These are phyloP conservation scores for Penicillium canescens DNA, from an alignment of 495 filamentous ascomycete species.

Conservation along the genomic window DNA sequence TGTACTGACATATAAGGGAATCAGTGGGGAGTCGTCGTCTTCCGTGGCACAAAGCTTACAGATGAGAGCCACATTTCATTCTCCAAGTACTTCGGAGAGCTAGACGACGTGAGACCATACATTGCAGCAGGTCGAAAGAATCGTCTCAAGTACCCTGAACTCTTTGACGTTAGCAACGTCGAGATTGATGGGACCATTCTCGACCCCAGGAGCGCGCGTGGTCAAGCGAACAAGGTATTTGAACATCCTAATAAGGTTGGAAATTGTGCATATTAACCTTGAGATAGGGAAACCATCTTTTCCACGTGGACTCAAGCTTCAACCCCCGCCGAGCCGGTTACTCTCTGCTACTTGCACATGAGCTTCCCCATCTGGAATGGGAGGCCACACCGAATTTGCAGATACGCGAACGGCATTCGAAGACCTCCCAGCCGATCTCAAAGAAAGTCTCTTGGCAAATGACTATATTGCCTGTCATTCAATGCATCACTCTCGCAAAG, in stretches of 20 bases:
- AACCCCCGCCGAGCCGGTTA: slow-evolving; percentile 58
- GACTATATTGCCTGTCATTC: slow-evolving; percentile 55
- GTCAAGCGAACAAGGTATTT: slow-evolving; percentile 31
- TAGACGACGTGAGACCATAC: slow-evolving; percentile 56
- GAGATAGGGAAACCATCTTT: slow-evolving; percentile 51
- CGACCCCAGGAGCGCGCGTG: slow-evolving; percentile 32
- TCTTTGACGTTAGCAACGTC: slow-evolving; percentile 61
- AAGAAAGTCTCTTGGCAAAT: slow-evolving; percentile 33
- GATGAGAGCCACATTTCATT: slow-evolving; percentile 54
- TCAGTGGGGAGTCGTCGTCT: slow-evolving; percentile 56
- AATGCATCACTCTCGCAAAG: slow-evolving; percentile 51
- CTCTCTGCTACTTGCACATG: slow-evolving; percentile 51
- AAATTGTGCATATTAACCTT: neutral
- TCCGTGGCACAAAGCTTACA: slow-evolving; percentile 50
- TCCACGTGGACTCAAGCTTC: slow-evolving; percentile 58
- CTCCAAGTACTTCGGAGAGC: slow-evolving; percentile 52
- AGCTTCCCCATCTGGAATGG: slow-evolving; percentile 50
- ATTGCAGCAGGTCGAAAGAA: slow-evolving; percentile 40
- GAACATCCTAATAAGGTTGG: too few species aligned
- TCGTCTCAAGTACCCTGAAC: slow-evolving; percentile 48
- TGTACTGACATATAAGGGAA: too few species aligned
- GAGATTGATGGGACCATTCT: slow-evolving; percentile 39
- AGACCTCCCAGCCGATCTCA: slow-evolving; percentile 39
- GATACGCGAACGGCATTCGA: slow-evolving; percentile 56
- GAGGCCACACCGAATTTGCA: slow-evolving; percentile 58